phyloP scores from a whole-genome alignment of 768 basidiomycete species.

The Collybia sp. region DNA sequence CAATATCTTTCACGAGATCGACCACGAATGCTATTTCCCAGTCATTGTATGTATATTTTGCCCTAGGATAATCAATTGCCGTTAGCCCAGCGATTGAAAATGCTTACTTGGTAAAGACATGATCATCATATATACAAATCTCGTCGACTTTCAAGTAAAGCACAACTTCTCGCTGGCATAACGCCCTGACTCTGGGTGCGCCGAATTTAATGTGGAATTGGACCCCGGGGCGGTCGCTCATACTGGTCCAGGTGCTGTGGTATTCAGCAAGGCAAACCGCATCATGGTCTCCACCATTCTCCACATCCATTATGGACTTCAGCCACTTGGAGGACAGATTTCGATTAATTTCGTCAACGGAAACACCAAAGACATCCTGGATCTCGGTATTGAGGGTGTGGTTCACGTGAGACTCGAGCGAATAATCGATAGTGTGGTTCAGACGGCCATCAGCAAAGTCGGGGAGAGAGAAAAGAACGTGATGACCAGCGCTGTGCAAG shows the following conservation, averaged over 20 bases:
- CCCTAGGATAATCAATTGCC: neutral
- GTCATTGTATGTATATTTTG: slow-evolving; percentile 4
- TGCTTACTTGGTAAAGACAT: slow-evolving; percentile 7
- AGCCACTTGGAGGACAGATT: slow-evolving; percentile 9
- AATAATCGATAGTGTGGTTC: slow-evolving; percentile 14
- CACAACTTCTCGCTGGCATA: slow-evolving; percentile 15
- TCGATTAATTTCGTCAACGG: slow-evolving; percentile 11
- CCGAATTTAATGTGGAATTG: slow-evolving; percentile 16
- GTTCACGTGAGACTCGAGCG: slow-evolving; percentile 9
- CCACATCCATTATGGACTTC: slow-evolving; percentile 5
- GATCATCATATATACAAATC: slow-evolving; percentile 5
- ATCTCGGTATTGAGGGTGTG: slow-evolving; percentile 7
- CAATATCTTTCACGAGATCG: slow-evolving; percentile 9
- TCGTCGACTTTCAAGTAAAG: slow-evolving; percentile 13
- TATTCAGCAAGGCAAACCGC: slow-evolving; percentile 10
- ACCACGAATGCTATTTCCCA: slow-evolving; percentile 15
- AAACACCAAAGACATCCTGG: slow-evolving; percentile 8
- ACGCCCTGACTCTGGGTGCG: slow-evolving; percentile 10
- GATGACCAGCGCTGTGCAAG: slow-evolving; percentile 14
- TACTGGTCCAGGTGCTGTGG: slow-evolving; percentile 8
- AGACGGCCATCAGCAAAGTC: slow-evolving; percentile 14
- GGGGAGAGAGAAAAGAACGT: slow-evolving; percentile 17
- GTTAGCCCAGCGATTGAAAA: neutral
- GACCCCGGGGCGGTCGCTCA: slow-evolving; percentile 6
- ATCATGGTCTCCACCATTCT: slow-evolving; percentile 4